phyloP scores from a whole-genome alignment of 331 rosid genomes.

The Rosa hybrid region DNA sequence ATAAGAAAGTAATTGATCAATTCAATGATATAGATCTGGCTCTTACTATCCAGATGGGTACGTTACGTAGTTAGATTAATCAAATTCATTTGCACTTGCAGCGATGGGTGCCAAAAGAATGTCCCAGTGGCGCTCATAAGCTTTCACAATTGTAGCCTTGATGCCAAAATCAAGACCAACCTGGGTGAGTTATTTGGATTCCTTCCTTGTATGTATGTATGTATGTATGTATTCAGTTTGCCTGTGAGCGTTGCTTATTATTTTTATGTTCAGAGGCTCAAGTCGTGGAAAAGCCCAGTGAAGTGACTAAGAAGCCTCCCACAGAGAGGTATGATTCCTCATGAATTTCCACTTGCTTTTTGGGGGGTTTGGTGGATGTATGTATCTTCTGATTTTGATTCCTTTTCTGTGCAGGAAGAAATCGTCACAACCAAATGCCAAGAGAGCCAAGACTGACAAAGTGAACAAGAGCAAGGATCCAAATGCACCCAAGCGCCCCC shows the following conservation, averaged over 20 bases:
- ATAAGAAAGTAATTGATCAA: too few species aligned
- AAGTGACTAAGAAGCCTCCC: conserved; percentile 41
- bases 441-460: conserved; percentile 51
- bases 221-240: not conserved
- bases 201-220: not conserved
- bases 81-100: conserved; percentile 29
- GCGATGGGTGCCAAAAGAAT: conserved; percentile 73
- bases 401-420: conserved; percentile 32
- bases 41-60: not conserved
- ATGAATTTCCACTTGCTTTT: too few species aligned
- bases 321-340: conserved; percentile 41
- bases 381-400: not conserved
- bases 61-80: not conserved
- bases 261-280: conserved; percentile 50
- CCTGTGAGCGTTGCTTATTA: not conserved
- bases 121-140: conserved; percentile 75
- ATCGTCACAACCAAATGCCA: conserved; percentile 58
- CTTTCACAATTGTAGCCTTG: conserved; percentile 84
- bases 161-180: conserved; percentile 80
- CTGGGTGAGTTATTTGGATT: conserved; percentile 36
- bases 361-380: not conserved
- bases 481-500: conserved; percentile 79
- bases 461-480: conserved; percentile 62
- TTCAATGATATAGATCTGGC: not conserved
- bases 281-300: conserved; percentile 58